phyloP scores from a whole-genome alignment of 1,139 yeast species.

The Blastobotrys indianensis region DNA sequence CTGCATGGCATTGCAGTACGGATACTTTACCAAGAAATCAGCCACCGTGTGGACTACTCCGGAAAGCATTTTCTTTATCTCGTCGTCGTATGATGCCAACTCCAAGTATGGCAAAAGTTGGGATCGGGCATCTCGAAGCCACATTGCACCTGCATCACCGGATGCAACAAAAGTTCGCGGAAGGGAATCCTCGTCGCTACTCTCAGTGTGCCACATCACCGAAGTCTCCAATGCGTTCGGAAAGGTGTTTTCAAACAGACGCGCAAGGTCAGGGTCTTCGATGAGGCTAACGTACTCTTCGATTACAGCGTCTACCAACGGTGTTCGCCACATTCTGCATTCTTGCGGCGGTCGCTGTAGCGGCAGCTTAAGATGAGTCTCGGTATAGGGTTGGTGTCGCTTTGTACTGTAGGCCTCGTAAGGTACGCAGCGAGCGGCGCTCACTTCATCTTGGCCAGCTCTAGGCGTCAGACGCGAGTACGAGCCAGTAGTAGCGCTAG shows the following conservation, averaged over 20 bases:
- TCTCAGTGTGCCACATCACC: conserved; percentile 58
- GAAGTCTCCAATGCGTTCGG: conserved; percentile 91
- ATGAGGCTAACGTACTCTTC: conserved; percentile 46
- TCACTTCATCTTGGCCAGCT: not conserved
- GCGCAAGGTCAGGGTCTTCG: conserved; percentile 58
- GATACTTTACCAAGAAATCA: conserved; percentile 52
- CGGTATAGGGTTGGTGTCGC: conserved; percentile 31
- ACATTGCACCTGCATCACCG: conserved; percentile 83
- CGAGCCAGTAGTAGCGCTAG: too few species aligned
- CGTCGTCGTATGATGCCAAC: conserved; percentile 45
- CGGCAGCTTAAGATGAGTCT: conserved; percentile 45
- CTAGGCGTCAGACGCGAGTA: too few species aligned
- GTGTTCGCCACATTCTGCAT: conserved; percentile 69
- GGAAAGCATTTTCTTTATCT: conserved; percentile 47
- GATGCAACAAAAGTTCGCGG: conserved; percentile 71
- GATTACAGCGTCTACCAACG: conserved; percentile 58
- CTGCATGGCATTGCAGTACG: conserved; percentile 89
- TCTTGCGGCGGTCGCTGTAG: conserved; percentile 66
- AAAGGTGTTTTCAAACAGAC: conserved; percentile 73
- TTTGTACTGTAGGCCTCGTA: conserved; percentile 37
- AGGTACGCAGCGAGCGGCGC: conserved; percentile 31
- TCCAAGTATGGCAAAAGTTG: conserved; percentile 74
- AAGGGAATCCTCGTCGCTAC: conserved; percentile 31
- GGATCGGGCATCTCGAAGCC: conserved; percentile 81
- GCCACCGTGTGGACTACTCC: conserved; percentile 86